phyloP scores from a whole-genome alignment of 192 early-diverging fungal species.

The Entomortierella lignicola region DNA sequence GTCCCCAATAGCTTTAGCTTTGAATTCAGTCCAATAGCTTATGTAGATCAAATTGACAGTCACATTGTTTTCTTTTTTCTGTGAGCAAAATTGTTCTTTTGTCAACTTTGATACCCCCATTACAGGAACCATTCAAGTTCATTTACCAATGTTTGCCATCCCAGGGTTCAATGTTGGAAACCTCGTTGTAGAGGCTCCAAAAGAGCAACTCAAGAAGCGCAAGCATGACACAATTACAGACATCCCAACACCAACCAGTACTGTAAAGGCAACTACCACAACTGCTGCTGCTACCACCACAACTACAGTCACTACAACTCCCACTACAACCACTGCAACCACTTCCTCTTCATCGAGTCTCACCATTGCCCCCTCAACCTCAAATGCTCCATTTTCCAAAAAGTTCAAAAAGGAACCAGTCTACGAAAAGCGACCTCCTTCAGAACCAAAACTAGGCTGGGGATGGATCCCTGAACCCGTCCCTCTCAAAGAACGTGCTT shows the following conservation, averaged over 20 bases:
- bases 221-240: slow-evolving; percentile 15
- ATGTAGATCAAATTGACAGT: background rate
- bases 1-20: too few relatives aligned
- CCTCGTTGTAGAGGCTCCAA: slow-evolving; percentile 48
- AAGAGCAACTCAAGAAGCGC: slow-evolving; percentile 53
- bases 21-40: too few relatives aligned
- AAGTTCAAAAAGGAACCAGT: slow-evolving; percentile 41
- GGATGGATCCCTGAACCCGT: slow-evolving; percentile 44
- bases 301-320: slow-evolving; percentile 1
- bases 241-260: background rate
- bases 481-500: slow-evolving; percentile 43
- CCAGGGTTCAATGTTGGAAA: slow-evolving; percentile 51
- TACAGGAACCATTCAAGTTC: background rate
- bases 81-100: background rate
- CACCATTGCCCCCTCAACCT: slow-evolving; percentile 22
- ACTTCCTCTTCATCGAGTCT: slow-evolving; percentile 3
- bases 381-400: slow-evolving; percentile 40
- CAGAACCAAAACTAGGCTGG: slow-evolving; percentile 30
- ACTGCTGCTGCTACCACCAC: background rate
- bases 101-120: background rate
- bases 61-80: background rate
- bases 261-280: background rate
- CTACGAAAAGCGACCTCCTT: slow-evolving; percentile 27
- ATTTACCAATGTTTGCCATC: slow-evolving; percentile 38
- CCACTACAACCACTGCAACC: background rate